These are phyloP conservation scores for Glycyrrhiza uralensis DNA, from an alignment of 306 rosid species.

Conservation along the genomic window DNA sequence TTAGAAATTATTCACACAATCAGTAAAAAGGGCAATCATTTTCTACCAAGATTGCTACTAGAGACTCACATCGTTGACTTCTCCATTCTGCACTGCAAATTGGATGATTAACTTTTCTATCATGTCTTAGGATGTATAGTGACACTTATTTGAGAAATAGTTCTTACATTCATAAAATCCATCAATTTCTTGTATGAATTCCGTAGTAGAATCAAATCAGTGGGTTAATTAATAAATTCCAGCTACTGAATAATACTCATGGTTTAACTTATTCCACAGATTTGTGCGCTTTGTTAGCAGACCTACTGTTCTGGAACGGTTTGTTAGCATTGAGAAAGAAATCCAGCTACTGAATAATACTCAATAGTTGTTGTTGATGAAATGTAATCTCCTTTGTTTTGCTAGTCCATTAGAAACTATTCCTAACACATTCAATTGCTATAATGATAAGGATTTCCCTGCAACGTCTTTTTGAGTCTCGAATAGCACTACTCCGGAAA, in stretches of 20 bases:
- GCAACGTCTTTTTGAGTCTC: conserved; percentile 45
- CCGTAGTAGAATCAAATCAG: background rate
- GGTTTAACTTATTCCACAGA: conserved; percentile 36
- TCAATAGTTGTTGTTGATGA: conserved; percentile 2
- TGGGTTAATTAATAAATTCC: background rate
- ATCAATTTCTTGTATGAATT: too few relatives aligned
- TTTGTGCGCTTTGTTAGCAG: conserved; percentile 64
- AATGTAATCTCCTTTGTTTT: background rate
- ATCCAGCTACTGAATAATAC: conserved; percentile 34
- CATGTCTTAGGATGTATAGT: too few relatives aligned
- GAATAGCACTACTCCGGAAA: conserved; percentile 43
- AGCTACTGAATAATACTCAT: background rate
- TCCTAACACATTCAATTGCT: conserved; percentile 15
- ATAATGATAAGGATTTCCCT: conserved; percentile 36
- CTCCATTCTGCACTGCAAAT: too few relatives aligned
- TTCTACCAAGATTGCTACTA: too few relatives aligned
- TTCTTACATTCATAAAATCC: too few relatives aligned
- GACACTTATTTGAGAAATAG: too few relatives aligned
- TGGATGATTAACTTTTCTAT: too few relatives aligned
- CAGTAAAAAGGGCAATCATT: too few relatives aligned
- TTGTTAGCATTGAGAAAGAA: conserved; percentile 50
- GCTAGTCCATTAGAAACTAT: background rate
- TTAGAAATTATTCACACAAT: too few relatives aligned
- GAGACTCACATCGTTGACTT: too few relatives aligned
- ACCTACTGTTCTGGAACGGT: conserved; percentile 60